Conservation (phyloP, 345 rosid genomes). For the Fremontodendron californicum region DNA sequence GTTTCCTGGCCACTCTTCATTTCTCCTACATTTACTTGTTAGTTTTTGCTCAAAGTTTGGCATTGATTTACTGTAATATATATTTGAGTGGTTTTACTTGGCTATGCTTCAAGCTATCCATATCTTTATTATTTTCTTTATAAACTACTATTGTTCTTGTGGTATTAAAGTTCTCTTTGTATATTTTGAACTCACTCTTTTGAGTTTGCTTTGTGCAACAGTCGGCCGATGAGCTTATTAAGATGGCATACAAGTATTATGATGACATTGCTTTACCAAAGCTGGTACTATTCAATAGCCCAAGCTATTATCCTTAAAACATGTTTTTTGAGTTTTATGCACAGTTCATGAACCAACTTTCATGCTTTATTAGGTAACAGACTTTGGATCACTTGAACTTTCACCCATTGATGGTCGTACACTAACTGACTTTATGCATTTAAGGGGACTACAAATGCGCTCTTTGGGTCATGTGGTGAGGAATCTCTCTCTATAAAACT, state of each 20-base stretch:
- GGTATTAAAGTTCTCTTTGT: background rate
- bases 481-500: background rate
- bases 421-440: constrained; percentile 68
- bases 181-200: constrained; percentile 11
- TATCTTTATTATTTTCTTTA: background rate
- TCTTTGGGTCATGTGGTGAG: constrained; percentile 69
- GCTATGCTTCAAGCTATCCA: background rate
- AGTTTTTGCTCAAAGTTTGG: background rate
- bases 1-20: constrained; percentile 23
- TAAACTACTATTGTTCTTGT: background rate
- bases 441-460: constrained; percentile 62
- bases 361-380: constrained; percentile 46
- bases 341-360: constrained; percentile 14
- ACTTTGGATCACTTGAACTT: constrained; percentile 63
- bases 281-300: constrained; percentile 40
- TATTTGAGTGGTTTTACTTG: constrained; percentile 11
- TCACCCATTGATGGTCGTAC: constrained; percentile 70
- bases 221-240: constrained; percentile 50
- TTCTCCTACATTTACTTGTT: constrained; percentile 3
- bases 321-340: background rate
- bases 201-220: constrained; percentile 26
- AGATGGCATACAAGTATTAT: constrained; percentile 48
- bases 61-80: background rate
- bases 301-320: background rate
- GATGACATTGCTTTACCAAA: constrained; percentile 65